Evolutionary conservation across 2,329 filamentous ascomycete genomes (phyloP).

Genomic region (Claviceps maximensis): DNA sequence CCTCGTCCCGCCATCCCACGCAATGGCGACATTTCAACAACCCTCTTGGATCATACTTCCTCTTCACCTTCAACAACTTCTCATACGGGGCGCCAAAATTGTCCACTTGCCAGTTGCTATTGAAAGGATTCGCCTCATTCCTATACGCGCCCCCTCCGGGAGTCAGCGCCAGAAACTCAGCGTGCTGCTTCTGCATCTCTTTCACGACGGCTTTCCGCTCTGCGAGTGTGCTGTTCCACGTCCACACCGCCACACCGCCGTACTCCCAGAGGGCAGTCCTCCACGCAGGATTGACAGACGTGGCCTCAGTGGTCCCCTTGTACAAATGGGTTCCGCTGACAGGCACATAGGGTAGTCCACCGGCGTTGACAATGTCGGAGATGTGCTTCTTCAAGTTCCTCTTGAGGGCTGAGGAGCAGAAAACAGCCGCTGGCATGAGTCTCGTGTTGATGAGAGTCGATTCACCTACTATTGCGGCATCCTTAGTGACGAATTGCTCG

Average conservation of each 20-base stretch:
- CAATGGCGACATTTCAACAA: neutral
- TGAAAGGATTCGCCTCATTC: conserved; percentile 17
- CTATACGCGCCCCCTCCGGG: conserved; percentile 13
- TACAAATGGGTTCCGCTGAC: conserved; percentile 6
- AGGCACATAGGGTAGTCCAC: conserved; percentile 7
- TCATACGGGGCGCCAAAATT: conserved; percentile 19
- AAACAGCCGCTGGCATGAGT: conserved; percentile 5
- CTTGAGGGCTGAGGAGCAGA: neutral
- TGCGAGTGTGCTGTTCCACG: conserved; percentile 8
- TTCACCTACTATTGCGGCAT: conserved; percentile 6
- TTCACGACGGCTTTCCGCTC: conserved; percentile 9
- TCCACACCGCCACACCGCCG: conserved; percentile 4
- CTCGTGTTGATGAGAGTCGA: conserved; percentile 8
- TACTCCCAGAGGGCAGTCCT: conserved; percentile 10
- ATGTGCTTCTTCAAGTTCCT: conserved; percentile 5
- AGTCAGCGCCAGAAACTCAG: conserved; percentile 6
- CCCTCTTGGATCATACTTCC: neutral
- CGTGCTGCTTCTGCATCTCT: conserved; percentile 5
- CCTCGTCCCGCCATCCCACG: conserved; percentile 1
- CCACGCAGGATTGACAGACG: conserved; percentile 8
- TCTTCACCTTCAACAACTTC: conserved; percentile 28
- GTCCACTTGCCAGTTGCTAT: conserved; percentile 13
- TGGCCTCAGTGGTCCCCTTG: neutral
- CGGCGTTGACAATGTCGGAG: conserved; percentile 4
- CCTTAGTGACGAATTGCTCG: conserved; percentile 6